phyloP scores from a whole-genome alignment of 495 filamentous ascomycete genomes.

The Neurospora terricola region DNA sequence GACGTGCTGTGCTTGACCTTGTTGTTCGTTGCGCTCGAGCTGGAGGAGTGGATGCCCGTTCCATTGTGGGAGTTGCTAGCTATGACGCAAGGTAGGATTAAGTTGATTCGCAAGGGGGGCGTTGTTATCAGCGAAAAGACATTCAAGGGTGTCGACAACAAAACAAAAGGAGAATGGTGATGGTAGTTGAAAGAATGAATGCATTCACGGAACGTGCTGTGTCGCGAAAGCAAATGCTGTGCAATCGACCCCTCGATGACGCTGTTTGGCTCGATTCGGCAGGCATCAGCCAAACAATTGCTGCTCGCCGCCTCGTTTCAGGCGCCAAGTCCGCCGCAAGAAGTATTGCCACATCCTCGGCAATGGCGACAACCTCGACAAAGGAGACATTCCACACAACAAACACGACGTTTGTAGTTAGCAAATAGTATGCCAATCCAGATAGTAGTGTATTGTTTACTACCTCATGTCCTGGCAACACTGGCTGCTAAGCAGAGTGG shows the following conservation, averaged over 20 bases:
- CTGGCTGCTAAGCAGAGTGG: not conserved
- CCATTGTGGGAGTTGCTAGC: not conserved
- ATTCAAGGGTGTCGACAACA: not conserved
- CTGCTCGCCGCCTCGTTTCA: not conserved
- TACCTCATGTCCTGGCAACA: not conserved
- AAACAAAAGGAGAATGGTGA: not conserved
- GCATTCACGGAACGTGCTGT: not conserved
- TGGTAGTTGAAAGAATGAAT: not conserved
- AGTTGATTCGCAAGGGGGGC: not conserved
- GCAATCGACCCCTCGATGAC: not conserved
- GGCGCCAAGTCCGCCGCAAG: not conserved
- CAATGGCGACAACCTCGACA: not conserved
- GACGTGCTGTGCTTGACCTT: slow-evolving; percentile 22
- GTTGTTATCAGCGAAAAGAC: not conserved
- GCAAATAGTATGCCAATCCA: not conserved
- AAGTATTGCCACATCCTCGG: not conserved
- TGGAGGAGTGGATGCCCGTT: slow-evolving; percentile 51
- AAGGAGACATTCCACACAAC: not conserved
- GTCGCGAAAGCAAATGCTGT: not conserved
- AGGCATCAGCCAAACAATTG: not conserved
- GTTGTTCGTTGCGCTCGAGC: slow-evolving; percentile 27
- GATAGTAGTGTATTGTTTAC: not conserved
- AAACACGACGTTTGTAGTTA: not conserved
- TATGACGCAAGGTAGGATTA: not conserved
- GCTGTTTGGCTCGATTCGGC: not conserved